A percentile compares a stretch with the other conserved stretches of the same genome.
Conservation (phyloP, 208 protist species). For the Porcisia deanei region DNA sequence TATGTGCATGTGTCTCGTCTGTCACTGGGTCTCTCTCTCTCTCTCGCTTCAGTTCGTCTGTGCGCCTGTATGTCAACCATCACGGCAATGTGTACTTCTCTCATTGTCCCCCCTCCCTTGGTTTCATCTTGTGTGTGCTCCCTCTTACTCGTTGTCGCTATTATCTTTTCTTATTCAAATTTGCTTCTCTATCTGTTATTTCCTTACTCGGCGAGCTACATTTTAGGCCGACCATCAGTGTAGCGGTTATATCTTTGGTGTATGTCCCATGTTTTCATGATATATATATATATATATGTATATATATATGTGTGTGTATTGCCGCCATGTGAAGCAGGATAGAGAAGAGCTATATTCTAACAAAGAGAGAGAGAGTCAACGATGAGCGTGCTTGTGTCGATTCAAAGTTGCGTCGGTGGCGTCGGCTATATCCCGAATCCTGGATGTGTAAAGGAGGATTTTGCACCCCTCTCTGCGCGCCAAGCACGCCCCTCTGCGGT, state of each 20-base stretch:
- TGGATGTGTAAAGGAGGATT: neutral
- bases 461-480: neutral
- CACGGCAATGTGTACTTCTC: neutral
- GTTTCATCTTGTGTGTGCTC: neutral
- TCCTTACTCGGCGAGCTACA: neutral
- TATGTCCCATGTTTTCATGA: neutral
- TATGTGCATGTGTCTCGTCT: constrained; percentile 17
- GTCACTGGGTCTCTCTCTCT: constrained; percentile 1
- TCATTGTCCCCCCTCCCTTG: neutral
- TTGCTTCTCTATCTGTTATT: neutral
- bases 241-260: neutral
- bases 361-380: neutral
- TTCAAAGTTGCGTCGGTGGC: neutral
- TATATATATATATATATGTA: no score
- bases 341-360: neutral
- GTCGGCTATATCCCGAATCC: neutral
- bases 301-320: neutral
- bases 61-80: neutral
- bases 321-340: neutral
- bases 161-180: neutral
- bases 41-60: neutral
- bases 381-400: neutral
- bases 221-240: neutral
- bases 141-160: neutral
- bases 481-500: neutral